Conservation (phyloP, 345 rosid species). For the Eucalyptus virginea region DNA sequence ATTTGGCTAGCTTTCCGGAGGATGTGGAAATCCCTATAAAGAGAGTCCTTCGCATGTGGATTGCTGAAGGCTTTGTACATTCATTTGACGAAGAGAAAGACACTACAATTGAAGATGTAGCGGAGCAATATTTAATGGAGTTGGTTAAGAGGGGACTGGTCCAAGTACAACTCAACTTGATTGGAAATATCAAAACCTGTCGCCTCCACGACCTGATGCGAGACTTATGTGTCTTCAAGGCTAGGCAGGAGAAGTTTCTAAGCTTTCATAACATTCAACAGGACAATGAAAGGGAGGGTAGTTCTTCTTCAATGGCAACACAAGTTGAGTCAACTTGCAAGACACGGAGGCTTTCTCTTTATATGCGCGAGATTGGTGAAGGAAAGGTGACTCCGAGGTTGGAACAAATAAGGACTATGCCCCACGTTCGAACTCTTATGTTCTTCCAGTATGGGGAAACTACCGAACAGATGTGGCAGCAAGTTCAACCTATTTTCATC, state of each 20-base stretch:
- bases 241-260: constrained; percentile 8
- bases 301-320: neutral
- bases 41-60: constrained; percentile 26
- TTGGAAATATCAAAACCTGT: rapidly evolving
- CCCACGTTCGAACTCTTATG: no score
- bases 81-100: neutral
- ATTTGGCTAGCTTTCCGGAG: constrained; percentile 9
- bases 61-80: constrained; percentile 26
- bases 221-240: neutral
- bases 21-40: constrained; percentile 16
- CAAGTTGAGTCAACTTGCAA: neutral
- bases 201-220: rapidly evolving
- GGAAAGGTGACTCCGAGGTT: neutral
- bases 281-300: neutral
- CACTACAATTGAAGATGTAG: neutral
- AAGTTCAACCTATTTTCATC: no score
- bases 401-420: neutral
- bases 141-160: rapidly evolving
- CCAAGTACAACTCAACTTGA: rapidly evolving
- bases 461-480: rapidly evolving
- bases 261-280: neutral
- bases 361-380: neutral
- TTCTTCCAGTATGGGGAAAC: rapidly evolving
- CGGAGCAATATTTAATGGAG: neutral
- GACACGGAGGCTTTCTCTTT: neutral